Conservation (phyloP, 495 filamentous ascomycete species). For the Entonaema liquescens region DNA sequence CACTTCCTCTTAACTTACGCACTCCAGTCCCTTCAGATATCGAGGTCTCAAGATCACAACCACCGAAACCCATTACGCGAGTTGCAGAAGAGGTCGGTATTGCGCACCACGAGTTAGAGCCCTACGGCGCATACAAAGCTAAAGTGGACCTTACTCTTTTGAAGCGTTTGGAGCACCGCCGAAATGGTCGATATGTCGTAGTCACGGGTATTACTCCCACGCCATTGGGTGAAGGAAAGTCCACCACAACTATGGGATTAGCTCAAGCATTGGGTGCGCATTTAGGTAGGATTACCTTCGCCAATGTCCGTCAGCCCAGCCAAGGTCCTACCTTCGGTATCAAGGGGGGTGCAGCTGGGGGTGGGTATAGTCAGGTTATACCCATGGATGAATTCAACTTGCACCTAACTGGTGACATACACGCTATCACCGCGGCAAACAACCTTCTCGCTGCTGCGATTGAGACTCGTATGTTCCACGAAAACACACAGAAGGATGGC, state of each 20-base stretch:
- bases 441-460: conserved; percentile 98
- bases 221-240: conserved; percentile 97
- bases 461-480: conserved; percentile 98
- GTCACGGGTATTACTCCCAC: conserved; percentile 97
- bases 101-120: conserved; percentile 83
- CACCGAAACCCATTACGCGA: conserved; percentile 85
- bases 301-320: conserved; percentile 95
- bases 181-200: conserved; percentile 88
- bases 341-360: conserved; percentile 96
- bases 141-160: conserved; percentile 87
- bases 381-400: conserved; percentile 99
- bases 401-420: conserved; percentile 96
- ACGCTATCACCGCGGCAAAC: conserved; percentile 96
- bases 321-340: conserved; percentile 99
- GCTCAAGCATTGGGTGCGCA: conserved; percentile 94
- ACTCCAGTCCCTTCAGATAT: conserved; percentile 92
- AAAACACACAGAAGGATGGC: conserved; percentile 90
- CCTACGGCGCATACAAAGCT: conserved; percentile 93
- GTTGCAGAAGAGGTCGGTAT: conserved; percentile 90
- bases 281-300: conserved; percentile 85
- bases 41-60: conserved; percentile 86
- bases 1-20: conserved; percentile 78
- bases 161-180: conserved; percentile 83
- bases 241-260: conserved; percentile 96
- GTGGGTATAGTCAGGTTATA: conserved; percentile 98